Base-by-base conservation (phyloP, 305 asterid species). In the Rubia tinctorum region DNA sequence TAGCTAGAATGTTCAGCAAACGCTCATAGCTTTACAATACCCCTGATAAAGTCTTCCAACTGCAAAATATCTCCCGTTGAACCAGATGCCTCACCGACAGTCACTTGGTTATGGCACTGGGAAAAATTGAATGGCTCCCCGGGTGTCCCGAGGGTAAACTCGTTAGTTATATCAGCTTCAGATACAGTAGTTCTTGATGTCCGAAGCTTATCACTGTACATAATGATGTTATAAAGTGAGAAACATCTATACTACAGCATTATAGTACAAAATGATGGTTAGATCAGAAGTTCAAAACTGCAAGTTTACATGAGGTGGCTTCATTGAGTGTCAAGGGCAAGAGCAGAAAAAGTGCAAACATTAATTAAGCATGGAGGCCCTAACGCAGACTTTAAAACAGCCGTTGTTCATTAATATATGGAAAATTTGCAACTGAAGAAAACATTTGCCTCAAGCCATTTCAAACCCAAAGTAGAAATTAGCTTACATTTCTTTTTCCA, bases 401-500 rank as follows among this genome's bases (percentile, higher is more conserved):
- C 53, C 53, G 11, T 10, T 45, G 64, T 17, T 25, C 1, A 53
- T 66, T n/a, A 1, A 25, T 18, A 13, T 14, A 13, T 55, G 17
- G 5, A 73, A 74, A 0, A 10, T 6, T 49, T 53, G 13, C 39
- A 30, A 74, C 34, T 30, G 9, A 55, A 74, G 39, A 30, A 51
- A 45, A 44, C 27, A 60, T 40, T 55, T 53, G 22, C 58, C 12
- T 27, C 30, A 9, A 73, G 25, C 62, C 42, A 34, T 17, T 47
- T 18, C 69, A 20, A 55, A 37, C 40, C 23, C 18, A 59, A 73
- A 8, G 59, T 66, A 22, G 68, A 25, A 77, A 72, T 44, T 39
- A 70, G 72, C 96, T 85, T 75, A 92, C 98, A 90, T 90, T 87
- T 92, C 98, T 84, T 90, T 90, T 84, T 92, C 96, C 77, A 90